A percentile compares a stretch with the other conserved stretches of the same genome.
Conservation (phyloP, 2,329 filamentous ascomycete species). For the Colletotrichum ledebouriae region DNA sequence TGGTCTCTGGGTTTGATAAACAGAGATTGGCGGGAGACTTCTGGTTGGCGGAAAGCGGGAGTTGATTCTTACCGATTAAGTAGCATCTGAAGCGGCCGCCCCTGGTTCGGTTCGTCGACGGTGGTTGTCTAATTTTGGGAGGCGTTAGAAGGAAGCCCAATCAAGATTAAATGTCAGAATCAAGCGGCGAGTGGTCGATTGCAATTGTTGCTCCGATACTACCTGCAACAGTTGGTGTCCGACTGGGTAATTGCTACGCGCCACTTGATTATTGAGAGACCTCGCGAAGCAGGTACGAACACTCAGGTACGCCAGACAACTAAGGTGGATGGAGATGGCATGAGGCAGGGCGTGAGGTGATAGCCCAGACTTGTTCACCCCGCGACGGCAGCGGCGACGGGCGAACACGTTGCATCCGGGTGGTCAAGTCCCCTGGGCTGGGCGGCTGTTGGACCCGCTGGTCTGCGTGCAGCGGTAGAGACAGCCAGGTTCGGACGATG, state of each 20-base stretch:
- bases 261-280: too few species aligned
- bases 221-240: not conserved
- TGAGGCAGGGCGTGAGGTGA: not conserved
- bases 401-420: constrained; percentile 36
- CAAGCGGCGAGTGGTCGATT: constrained; percentile 33
- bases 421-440: constrained; percentile 26
- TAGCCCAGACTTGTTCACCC: constrained; percentile 1
- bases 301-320: too few species aligned
- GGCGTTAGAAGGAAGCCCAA: constrained; percentile 22
- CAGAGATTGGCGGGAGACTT: constrained; percentile 1
- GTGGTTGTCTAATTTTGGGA: constrained; percentile 30
- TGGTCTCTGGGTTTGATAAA: not conserved
- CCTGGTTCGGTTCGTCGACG: constrained; percentile 11
- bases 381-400: not conserved
- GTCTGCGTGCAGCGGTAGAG: constrained; percentile 37
- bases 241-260: not conserved
- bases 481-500: constrained; percentile 28
- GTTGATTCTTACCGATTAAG: not conserved
- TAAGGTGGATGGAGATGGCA: not conserved
- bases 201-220: constrained; percentile 13
- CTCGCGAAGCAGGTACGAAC: too few species aligned
- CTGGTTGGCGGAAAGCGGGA: not conserved
- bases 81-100: constrained; percentile 17
- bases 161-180: constrained; percentile 30
- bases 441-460: constrained; percentile 14